These are phyloP conservation scores for Prosopis cineraria DNA, from an alignment of 306 rosid species.

Conservation along the genomic window DNA sequence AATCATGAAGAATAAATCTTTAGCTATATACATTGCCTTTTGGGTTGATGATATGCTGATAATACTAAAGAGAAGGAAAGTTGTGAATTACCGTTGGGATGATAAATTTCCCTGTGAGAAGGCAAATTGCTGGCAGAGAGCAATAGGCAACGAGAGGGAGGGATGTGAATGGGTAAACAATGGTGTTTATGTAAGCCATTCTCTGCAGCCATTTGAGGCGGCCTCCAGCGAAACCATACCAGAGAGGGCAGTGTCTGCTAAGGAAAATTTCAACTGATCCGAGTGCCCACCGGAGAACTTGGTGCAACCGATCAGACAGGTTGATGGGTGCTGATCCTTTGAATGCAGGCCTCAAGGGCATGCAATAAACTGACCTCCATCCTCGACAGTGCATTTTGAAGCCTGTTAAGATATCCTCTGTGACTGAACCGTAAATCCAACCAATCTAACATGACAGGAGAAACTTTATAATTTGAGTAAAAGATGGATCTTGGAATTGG, in stretches of 20 bases:
- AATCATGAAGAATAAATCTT: not conserved
- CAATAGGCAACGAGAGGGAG: conserved; percentile 96
- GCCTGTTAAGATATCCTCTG: conserved; percentile 97
- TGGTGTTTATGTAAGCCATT: conserved; percentile 92
- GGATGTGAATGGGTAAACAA: conserved; percentile 95
- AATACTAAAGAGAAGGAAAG: conserved; percentile 16
- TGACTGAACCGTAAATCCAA: conserved; percentile 97
- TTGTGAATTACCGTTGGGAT: conserved; percentile 79
- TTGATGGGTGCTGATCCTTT: conserved; percentile 98
- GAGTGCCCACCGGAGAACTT: conserved; percentile 99
- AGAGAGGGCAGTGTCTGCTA: conserved; percentile 97
- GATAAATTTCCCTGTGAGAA: conserved; percentile 94
- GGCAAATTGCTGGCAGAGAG: conserved; percentile 88
- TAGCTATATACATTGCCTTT: not conserved
- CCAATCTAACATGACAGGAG: conserved; percentile 72
- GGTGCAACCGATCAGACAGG: conserved; percentile 91
- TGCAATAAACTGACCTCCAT: conserved; percentile 98
- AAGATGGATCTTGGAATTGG: not conserved
- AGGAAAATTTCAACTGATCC: conserved; percentile 99
- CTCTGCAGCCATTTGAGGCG: conserved; percentile 91
- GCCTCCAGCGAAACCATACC: conserved; percentile 98
- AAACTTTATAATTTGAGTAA: conserved; percentile 15
- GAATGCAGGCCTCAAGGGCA: conserved; percentile 99
- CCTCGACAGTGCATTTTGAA: conserved; percentile 99
- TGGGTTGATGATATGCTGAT: not conserved